Evolutionary conservation across 805 yeast species (phyloP).

Genomic region (Komagataella populi): DNA sequence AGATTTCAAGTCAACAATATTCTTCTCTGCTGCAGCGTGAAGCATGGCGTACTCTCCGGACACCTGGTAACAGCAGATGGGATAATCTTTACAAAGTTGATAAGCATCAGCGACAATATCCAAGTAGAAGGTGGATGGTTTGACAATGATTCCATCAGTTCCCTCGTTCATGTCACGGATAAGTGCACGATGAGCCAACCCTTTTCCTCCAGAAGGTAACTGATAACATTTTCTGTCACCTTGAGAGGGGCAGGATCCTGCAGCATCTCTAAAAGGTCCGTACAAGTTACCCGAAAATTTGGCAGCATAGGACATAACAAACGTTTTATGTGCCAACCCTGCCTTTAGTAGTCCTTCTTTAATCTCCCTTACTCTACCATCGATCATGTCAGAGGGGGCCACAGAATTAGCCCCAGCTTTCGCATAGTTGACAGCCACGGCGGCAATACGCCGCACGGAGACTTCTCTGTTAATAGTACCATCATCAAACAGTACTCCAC

Average conservation of each 20-base stretch:
- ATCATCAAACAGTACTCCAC: slow-evolving; percentile 82
- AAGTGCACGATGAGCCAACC: slow-evolving; percentile 87
- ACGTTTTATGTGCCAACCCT: slow-evolving; percentile 73
- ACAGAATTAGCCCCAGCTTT: slow-evolving; percentile 91
- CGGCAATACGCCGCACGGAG: slow-evolving; percentile 75
- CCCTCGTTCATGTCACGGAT: slow-evolving; percentile 82
- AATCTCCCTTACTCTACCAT: slow-evolving; percentile 84
- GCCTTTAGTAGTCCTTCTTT: slow-evolving; percentile 73
- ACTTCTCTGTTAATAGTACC: slow-evolving; percentile 68
- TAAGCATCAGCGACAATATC: slow-evolving; percentile 87
- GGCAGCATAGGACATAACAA: slow-evolving; percentile 90
- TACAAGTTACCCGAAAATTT: slow-evolving; percentile 84
- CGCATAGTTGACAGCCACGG: slow-evolving; percentile 92
- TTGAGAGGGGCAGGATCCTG: slow-evolving; percentile 75
- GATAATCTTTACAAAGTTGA: slow-evolving; percentile 68
- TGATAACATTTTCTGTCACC: slow-evolving; percentile 94
- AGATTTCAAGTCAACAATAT: slow-evolving; percentile 71
- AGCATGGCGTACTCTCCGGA: slow-evolving; percentile 97
- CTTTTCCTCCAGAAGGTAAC: slow-evolving; percentile 85
- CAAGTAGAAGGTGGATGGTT: slow-evolving; percentile 90
- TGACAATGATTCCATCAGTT: slow-evolving; percentile 89
- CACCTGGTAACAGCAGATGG: slow-evolving; percentile 91
- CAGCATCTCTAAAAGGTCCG: slow-evolving; percentile 98
- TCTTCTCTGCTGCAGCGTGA: slow-evolving; percentile 96
- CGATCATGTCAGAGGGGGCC: slow-evolving; percentile 97